Evolutionary conservation across 164 flowering plant genomes (phyloP), one percentile per base, ranked within the genome.

Genomic region (Aristolochia californica): DNA sequence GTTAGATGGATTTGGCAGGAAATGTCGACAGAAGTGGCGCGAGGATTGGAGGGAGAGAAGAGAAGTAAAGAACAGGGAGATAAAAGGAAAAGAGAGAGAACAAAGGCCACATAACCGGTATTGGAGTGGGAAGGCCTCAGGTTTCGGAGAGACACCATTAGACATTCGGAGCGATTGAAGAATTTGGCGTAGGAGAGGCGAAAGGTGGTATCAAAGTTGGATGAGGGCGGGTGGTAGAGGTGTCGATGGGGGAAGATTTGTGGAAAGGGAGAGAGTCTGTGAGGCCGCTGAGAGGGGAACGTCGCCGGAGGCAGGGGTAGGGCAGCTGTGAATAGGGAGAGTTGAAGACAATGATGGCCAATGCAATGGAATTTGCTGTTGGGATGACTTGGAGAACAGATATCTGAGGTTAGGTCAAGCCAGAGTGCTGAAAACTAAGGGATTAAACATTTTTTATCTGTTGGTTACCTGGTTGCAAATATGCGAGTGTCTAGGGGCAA

Each of bases 41-140:
- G n/a, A 1, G 88, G 88, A 23, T 82, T 87, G 17, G 85, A 68
- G 14, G 95, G 85, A 1, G 80, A 79, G 58, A 84, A 23, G 95
- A 43, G 69, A 81, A 62, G 70, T 79, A 82, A 23, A 87, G 65
- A 20, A 81, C 63, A 0, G 87, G 83, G 57, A 82, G 53, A 24
- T 64, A 56, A 24, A 71, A 30, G 0, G 77, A 70, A 26, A 69
- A 22, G 1, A 83, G 81, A 17, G 44, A 87, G 70, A 7, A 84
- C 58, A 59, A 77, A 77, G 11, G 83, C 88, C 9, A 66, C 59
- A 38, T 80, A 74, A 55, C 75, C 75, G 44, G 59, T 34, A 7
- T 12, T 68, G 48, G 63, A 45, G 43, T 78, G 63, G 23, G 66
- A 48, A n/a, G 43, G 7, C 30, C 2, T 13, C 10, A 2, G 15